Evolutionary conservation across 441 rosid species (phyloP).

Genomic region (Pelargonium hybrid): DNA sequence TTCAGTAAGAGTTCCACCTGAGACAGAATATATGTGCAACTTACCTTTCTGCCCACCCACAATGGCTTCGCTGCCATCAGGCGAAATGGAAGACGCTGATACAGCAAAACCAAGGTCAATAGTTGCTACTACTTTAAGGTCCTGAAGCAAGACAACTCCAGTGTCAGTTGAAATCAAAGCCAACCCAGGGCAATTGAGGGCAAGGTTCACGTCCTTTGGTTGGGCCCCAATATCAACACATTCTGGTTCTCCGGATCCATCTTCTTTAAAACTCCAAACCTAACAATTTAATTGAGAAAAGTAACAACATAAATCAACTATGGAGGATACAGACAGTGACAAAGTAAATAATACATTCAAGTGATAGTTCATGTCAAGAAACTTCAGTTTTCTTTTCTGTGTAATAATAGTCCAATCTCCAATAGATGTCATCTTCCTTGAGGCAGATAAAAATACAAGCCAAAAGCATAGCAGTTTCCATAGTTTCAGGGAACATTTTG

Average conservation of each 20-base stretch:
- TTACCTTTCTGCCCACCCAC: constrained; percentile 36
- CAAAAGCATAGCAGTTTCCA: not conserved
- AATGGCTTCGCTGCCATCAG: constrained; percentile 36
- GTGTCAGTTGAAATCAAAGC: constrained; percentile 28
- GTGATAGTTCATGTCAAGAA: not conserved
- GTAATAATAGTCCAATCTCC: not conserved
- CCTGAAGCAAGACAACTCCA: constrained; percentile 28
- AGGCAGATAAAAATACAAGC: too few relatives aligned
- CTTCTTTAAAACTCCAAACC: constrained; percentile 30
- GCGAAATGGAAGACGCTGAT: constrained; percentile 33
- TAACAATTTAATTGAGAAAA: constrained; percentile 5
- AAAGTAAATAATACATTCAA: not conserved
- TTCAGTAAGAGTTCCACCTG: constrained; percentile 30
- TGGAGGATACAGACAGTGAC: not conserved
- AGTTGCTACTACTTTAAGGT: constrained; percentile 21
- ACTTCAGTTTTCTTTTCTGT: not conserved
- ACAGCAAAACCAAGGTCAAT: constrained; percentile 28
- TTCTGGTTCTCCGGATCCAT: constrained; percentile 26
- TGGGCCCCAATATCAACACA: constrained; percentile 30
- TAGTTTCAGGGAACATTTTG: constrained; percentile 1
- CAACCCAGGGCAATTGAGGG: constrained; percentile 17
- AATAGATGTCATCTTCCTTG: not conserved
- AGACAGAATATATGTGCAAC: constrained; percentile 32
- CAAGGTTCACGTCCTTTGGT: constrained; percentile 32
- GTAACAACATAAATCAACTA: not conserved